Evolutionary conservation across 73 alveolate species (phyloP).

Genomic region (Paramecium sexaurelia): DNA sequence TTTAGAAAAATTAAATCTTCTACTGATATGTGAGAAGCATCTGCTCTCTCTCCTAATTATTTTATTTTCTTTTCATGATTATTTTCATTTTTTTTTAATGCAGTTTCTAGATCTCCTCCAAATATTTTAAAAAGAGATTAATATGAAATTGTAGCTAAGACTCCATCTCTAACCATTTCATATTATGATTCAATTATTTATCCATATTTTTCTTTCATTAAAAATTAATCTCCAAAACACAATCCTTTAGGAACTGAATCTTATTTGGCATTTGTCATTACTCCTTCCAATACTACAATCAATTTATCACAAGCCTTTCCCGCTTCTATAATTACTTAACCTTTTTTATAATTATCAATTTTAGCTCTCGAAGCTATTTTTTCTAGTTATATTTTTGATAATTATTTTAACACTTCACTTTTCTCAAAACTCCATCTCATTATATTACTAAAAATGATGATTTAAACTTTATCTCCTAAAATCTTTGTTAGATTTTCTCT

Average conservation of each 20-base stretch:
- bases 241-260: slow-evolving; percentile 33
- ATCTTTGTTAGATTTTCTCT: slow-evolving; percentile 67
- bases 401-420: slow-evolving; percentile 54
- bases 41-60: slow-evolving; percentile 48
- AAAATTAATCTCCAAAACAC: slow-evolving; percentile 55
- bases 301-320: slow-evolving; percentile 61
- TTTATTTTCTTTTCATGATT: slow-evolving; percentile 58
- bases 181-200: slow-evolving; percentile 13
- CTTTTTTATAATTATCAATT: slow-evolving; percentile 62
- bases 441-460: slow-evolving; percentile 66
- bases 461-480: slow-evolving; percentile 69
- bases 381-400: slow-evolving; percentile 68
- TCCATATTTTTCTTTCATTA: slow-evolving; percentile 24
- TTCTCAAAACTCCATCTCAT: slow-evolving; percentile 74
- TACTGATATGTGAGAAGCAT: slow-evolving; percentile 66
- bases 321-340: slow-evolving; percentile 54
- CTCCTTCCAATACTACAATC: slow-evolving; percentile 67
- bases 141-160: slow-evolving; percentile 20
- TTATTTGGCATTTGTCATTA: slow-evolving; percentile 25
- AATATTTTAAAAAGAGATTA: slow-evolving; percentile 7
- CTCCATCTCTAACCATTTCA: slow-evolving; percentile 63
- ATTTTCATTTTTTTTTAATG: slow-evolving; percentile 61
- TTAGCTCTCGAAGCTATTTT: slow-evolving; percentile 65
- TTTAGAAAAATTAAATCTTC: slow-evolving; percentile 50
- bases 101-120: slow-evolving; percentile 66